Evolutionary conservation across 1,139 yeast species (phyloP).

Genomic region (Lizanozyma gosingica): DNA sequence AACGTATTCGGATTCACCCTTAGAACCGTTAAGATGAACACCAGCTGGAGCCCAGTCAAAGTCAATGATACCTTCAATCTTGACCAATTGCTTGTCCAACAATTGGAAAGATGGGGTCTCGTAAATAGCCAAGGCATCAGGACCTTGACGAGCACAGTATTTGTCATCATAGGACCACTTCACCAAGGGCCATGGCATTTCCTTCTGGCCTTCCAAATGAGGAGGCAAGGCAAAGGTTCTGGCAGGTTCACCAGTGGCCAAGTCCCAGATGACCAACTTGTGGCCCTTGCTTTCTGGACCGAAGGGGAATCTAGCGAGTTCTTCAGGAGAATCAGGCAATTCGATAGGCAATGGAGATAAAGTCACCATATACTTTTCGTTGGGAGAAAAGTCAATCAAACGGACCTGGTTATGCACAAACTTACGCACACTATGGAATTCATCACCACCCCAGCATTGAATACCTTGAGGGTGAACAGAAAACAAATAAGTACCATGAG

Average conservation of each 20-base stretch:
- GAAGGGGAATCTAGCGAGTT: slow-evolving; percentile 67
- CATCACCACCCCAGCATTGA: slow-evolving; percentile 92
- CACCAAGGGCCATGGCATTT: slow-evolving; percentile 93
- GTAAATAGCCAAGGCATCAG: slow-evolving; percentile 86
- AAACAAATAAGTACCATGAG: slow-evolving; percentile 83
- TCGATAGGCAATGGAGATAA: slow-evolving; percentile 80
- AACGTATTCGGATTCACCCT: slow-evolving; percentile 45
- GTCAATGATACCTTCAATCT: slow-evolving; percentile 79
- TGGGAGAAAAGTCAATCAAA: slow-evolving; percentile 86
- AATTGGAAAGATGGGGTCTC: slow-evolving; percentile 64
- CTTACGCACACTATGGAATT: slow-evolving; percentile 65
- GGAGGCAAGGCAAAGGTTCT: slow-evolving; percentile 91
- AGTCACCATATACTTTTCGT: slow-evolving; percentile 83
- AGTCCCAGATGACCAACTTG: slow-evolving; percentile 90
- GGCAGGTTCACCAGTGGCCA: slow-evolving; percentile 72
- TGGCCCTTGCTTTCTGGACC: slow-evolving; percentile 88
- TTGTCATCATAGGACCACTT: slow-evolving; percentile 94
- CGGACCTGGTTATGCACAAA: slow-evolving; percentile 87
- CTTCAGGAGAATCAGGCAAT: slow-evolving; percentile 59
- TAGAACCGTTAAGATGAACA: slow-evolving; percentile 53
- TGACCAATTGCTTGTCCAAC: slow-evolving; percentile 78
- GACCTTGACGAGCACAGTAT: slow-evolving; percentile 93
- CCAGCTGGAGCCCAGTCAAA: slow-evolving; percentile 95
- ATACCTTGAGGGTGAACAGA: slow-evolving; percentile 93
- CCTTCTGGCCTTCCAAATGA: slow-evolving; percentile 55